A percentile compares a stretch with the other conserved stretches of the same genome.
Evolutionary conservation across 2,329 filamentous ascomycete genomes (phyloP).

Genomic region (Calycina herbarum): DNA sequence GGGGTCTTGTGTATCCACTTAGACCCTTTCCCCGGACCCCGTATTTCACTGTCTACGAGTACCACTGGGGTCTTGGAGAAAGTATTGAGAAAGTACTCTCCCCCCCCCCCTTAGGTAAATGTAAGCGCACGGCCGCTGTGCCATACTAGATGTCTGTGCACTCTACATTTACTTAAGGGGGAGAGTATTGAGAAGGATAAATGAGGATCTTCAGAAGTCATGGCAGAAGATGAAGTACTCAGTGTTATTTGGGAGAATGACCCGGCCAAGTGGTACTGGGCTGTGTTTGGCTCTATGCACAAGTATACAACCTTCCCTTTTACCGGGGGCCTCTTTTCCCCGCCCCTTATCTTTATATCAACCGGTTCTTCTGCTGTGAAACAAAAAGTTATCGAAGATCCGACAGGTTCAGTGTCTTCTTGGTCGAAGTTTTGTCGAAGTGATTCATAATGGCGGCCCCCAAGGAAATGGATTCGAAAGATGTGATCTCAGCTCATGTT

Average conservation of each 20-base stretch:
- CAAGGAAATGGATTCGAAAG: slow-evolving; percentile 10
- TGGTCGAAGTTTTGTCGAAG: neutral
- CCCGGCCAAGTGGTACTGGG: neutral
- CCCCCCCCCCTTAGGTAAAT: no score
- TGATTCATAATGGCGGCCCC: slow-evolving; percentile 4
- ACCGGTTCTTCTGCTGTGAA: neutral
- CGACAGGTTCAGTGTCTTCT: neutral
- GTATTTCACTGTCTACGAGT: neutral
- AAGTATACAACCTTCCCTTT: slow-evolving; percentile 10
- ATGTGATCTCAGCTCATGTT: slow-evolving; percentile 20
- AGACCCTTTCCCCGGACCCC: neutral
- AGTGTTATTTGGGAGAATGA: neutral
- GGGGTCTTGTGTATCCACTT: neutral
- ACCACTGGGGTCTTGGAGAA: neutral
- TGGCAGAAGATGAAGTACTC: neutral
- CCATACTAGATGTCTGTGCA: no score
- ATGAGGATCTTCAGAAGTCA: neutral
- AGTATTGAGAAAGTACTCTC: neutral
- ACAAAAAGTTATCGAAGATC: neutral
- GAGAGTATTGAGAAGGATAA: neutral
- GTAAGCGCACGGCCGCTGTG: no score
- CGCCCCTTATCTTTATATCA: slow-evolving; percentile 5
- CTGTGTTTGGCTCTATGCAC: slow-evolving; percentile 11
- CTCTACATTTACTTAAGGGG: no score
- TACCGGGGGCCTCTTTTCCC: slow-evolving; percentile 2